These are phyloP conservation scores for Diplodia corticola DNA, from an alignment of 2,329 filamentous ascomycete genomes.

Conservation along the genomic window DNA sequence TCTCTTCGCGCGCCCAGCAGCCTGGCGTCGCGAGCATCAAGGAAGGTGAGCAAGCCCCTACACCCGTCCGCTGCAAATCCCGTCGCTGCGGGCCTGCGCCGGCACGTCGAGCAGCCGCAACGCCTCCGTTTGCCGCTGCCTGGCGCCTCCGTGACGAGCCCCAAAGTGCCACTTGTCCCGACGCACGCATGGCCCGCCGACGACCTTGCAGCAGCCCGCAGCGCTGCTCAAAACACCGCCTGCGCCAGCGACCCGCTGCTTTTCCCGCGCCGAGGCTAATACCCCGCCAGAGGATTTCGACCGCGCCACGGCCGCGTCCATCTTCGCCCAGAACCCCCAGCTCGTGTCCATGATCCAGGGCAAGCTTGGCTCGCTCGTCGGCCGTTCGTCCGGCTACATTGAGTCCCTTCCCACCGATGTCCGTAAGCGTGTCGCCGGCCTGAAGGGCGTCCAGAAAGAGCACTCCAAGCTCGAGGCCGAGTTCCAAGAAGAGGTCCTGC, in stretches of 20 bases:
- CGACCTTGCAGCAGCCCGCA: not conserved
- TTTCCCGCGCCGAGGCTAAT: conserved; percentile 38
- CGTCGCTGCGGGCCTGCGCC: conserved; percentile 21
- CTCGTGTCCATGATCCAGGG: conserved; percentile 98
- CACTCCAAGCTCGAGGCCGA: conserved; percentile 97
- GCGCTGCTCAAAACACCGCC: not conserved
- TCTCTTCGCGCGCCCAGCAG: conserved; percentile 95
- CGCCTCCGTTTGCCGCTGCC: conserved; percentile 9
- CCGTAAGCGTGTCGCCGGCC: conserved; percentile 87
- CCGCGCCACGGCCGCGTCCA: conserved; percentile 79
- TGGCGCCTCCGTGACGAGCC: not conserved
- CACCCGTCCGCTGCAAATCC: not conserved
- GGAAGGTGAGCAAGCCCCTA: conserved; percentile 69
- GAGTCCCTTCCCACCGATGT: conserved; percentile 89
- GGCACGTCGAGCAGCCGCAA: not conserved
- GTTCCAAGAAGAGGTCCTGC: conserved; percentile 97
- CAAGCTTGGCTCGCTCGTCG: conserved; percentile 88
- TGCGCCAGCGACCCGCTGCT: conserved; percentile 24
- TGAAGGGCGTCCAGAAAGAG: conserved; percentile 98
- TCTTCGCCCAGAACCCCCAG: conserved; percentile 94
- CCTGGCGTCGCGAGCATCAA: conserved; percentile 93
- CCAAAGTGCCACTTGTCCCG: conserved; percentile 13
- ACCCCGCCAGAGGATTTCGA: conserved; percentile 77
- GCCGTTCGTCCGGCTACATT: conserved; percentile 94
- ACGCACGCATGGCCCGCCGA: conserved; percentile 1